Base-by-base conservation (phyloP, 208 protist genomes). In the Entamoeba dispar region DNA sequence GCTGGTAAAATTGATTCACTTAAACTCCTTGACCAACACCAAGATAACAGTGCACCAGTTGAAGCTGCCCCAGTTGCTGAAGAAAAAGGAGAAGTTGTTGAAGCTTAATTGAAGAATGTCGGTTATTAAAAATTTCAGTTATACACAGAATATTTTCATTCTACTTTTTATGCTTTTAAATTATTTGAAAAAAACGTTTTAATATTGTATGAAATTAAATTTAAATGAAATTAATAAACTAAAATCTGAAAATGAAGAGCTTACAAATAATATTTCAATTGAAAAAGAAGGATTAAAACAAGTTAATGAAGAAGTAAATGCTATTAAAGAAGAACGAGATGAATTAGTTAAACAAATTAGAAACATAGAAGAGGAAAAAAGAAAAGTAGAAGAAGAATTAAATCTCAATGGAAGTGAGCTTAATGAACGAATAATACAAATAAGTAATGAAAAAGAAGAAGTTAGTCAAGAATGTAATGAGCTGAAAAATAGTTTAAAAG, bases 1-100 rank as follows among this genome's bases (percentile, higher is more conserved):
- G 96, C 96, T 55, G 98, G 98, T 94, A 98, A 99, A 96, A 97
- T 98, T 94, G 98, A 99, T 91, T 31, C 90, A 47, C 17, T 47
- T 15, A 91, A 49, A 49, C 38, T 91, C 3, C 17, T 91, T 14
- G 90, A 91, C 5, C 47, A 50, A 91, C 90, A 91, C 3, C 27
- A 43, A 50, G 47, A 38, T 0, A 14, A 0, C 1, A 47, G 5
- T 91, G 73, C 19, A 47, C n/a, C 34, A 6, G 73, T 91, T 17
- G 73, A n/a, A 17, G 19, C 55, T 22, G 22, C 22, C 55, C 55
- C 55, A 69, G 38, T 43, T 43, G 55, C 55, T 69, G 55, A 69
- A 69, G 55, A 69, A 69, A 14, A 14, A 69, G 22, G 22, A 22
- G 55, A 69, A 22, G 55, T 69, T 14, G 55, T 22, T 22, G 55